Percentiles rank a stretch among this genome's conserved stretches.
phyloP scores from a whole-genome alignment of 2,329 filamentous ascomycete species.

The Monosporascus sp. region DNA sequence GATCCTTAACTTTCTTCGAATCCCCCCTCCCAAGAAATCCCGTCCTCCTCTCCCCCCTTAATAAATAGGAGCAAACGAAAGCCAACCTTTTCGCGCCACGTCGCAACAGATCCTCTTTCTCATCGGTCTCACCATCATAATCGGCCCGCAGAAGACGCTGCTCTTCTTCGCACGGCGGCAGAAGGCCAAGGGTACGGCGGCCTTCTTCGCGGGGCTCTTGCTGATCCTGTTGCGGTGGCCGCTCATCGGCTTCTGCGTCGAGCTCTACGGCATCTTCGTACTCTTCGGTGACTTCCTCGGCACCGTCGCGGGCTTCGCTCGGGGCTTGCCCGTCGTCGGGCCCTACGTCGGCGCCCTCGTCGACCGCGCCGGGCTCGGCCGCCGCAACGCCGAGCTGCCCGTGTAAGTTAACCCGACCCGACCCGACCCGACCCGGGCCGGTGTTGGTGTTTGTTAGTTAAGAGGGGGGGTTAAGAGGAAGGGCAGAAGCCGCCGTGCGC shows the following conservation, averaged over 20 bases:
- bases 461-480: too few relatives aligned
- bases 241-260: constrained; percentile 81
- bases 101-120: constrained; percentile 82
- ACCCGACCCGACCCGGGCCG: background rate
- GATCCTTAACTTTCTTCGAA: too few relatives aligned
- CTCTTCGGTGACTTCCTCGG: constrained; percentile 95
- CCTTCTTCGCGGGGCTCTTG: constrained; percentile 76
- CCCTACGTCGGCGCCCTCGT: constrained; percentile 75
- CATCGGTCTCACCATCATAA: constrained; percentile 91
- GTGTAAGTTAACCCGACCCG: constrained; percentile 46
- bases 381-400: constrained; percentile 71
- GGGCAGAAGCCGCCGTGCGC: too few relatives aligned
- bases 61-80: background rate
- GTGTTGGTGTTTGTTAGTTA: background rate
- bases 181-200: constrained; percentile 85
- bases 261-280: constrained; percentile 87
- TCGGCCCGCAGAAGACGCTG: constrained; percentile 84
- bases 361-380: constrained; percentile 62
- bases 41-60: constrained; percentile 1
- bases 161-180: constrained; percentile 92
- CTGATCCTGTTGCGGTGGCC: constrained; percentile 90
- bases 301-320: constrained; percentile 83
- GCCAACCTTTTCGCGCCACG: constrained; percentile 4
- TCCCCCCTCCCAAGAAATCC: background rate
- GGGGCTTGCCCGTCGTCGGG: constrained; percentile 78